Percentiles rank a stretch among this genome's conserved stretches.
phyloP scores from a whole-genome alignment of 2,329 filamentous ascomycete genomes.

The Sporothrix euskadiensis region DNA sequence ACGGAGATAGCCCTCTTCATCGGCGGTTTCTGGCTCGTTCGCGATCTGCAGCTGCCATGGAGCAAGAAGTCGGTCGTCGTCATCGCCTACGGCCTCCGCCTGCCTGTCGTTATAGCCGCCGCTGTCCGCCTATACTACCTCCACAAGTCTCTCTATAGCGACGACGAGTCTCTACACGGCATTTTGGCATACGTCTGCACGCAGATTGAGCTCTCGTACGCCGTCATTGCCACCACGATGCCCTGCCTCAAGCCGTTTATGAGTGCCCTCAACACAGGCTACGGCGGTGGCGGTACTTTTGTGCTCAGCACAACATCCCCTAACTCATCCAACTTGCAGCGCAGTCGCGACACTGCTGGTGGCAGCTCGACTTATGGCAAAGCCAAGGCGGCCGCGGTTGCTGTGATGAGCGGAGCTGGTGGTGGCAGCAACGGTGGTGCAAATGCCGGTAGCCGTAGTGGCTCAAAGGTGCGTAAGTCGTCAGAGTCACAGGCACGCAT shows the following conservation, averaged over 20 bases:
- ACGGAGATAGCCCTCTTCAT: slow-evolving; percentile 43
- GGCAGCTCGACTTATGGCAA: slow-evolving; percentile 8
- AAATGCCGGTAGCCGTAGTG: neutral
- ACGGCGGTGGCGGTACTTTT: slow-evolving; percentile 35
- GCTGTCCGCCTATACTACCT: slow-evolving; percentile 44
- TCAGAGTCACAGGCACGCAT: slow-evolving; percentile 26
- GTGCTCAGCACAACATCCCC: slow-evolving; percentile 26
- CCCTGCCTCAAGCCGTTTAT: slow-evolving; percentile 49
- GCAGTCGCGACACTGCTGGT: slow-evolving; percentile 21
- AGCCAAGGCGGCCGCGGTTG: slow-evolving; percentile 24
- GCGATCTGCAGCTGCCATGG: slow-evolving; percentile 42
- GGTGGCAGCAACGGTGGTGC: neutral
- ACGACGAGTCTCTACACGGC: slow-evolving; percentile 43
- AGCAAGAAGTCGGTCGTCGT: slow-evolving; percentile 44
- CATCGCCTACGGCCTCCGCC: slow-evolving; percentile 45
- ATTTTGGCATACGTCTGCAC: slow-evolving; percentile 41
- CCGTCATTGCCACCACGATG: slow-evolving; percentile 45
- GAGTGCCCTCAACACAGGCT: slow-evolving; percentile 40
- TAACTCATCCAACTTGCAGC: slow-evolving; percentile 18
- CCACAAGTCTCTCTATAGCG: slow-evolving; percentile 36
- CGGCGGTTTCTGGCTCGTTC: slow-evolving; percentile 43
- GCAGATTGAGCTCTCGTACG: slow-evolving; percentile 46
- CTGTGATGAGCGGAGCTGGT: slow-evolving; percentile 23
- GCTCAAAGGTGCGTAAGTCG: slow-evolving; percentile 24
- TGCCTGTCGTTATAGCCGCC: slow-evolving; percentile 44